Base-by-base conservation (phyloP, 2,329 filamentous ascomycete genomes). In the Diaporthe nobilis region DNA sequence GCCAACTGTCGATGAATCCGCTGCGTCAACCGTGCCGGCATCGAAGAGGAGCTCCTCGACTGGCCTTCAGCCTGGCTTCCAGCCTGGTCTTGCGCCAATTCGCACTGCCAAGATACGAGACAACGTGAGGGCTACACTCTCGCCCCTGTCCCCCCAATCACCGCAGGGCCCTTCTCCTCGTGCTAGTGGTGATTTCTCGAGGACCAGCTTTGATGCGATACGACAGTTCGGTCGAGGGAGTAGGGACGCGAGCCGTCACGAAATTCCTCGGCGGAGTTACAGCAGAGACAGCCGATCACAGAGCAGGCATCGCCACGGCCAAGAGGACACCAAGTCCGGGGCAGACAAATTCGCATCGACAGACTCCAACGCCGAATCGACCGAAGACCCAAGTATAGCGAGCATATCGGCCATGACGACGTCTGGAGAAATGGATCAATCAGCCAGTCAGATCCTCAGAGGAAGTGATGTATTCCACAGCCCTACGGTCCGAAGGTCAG, bases 381-480 rank as follows among this genome's bases (percentile, higher is more conserved):
- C 93, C 77, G 94, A 94, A 71, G 94, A 93, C 60, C 93, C 92
- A 0, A 95, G 83, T 76, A 82, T 82, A 75, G 81, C 81, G 9
- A 84, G 92, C 80, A 84, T 94, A 74, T 96, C 94, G 1, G 94
- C 92, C 3, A 86, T 93, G 44, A 88, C 93, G 2, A 88, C 92
- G 5, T 94, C 94, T 4, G 91, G 90, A 72, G 94, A 96, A 57
- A n/a, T 73, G 63, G 94, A 96, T 75, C 92, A 93, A 65, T 97
- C 96, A 4, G 96, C 94, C 3, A 98, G 96, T 82, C 95, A 98
- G 83, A 98, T 98, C 51, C 86, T 99, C 12, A 90, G 91, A 72
- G 92, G 94, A 47, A 98, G 95, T 79, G 95, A 97, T 79, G 94
- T 98, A 12, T 98, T 99, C 80, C 92, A 94, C 78, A 93, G 92